Evolutionary conservation across 2,329 filamentous ascomycete genomes (phyloP), one percentile per base, ranked within the genome.

Genomic region (Botryotinia globosa): DNA sequence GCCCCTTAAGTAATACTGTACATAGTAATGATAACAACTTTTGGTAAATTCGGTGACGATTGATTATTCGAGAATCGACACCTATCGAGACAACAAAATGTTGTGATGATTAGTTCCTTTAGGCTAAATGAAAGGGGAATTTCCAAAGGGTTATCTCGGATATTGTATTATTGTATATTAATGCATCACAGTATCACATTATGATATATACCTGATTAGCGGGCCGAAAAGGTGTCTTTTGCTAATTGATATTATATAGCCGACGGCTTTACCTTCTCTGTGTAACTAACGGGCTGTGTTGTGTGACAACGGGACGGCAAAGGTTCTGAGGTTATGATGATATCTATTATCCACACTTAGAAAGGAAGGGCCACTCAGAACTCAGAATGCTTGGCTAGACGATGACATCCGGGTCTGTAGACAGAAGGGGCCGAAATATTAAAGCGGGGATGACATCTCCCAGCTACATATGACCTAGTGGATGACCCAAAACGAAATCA

Each of bases 111-210:
- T 14, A 2, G n/a, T 37, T 32, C 39, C n/a, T 61, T 69, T 62
- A 69, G 67, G 67, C 67, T 69, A 62, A 62, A 69, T 58, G 25
- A 16, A 61, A 69, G 20, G 67, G 54, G 8, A 37, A 45, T 20
- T 58, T 69, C 12, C 7, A 25, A 51, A 56, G n/a, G 32, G 39
- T 32, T 69, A 32, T 59, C 18, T 18, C 51, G 66, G 51, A 32
- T n/a, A 14, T 8, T 67, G 34, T 44, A 32, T 29, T n/a, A 14
- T 12, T 67, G 34, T 44, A 32, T 29, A 44, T 42, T 62, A 61
- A 16, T 39, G 58, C 34, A 39, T 4, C 51, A 56, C n/a, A 22
- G 34, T 39, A 37, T 39, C 14, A 62, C 18, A 62, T 39, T 62
- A n/a, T 16, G 25, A 42, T 25, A 62, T 25, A 62, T 4, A 39